phyloP scores from a whole-genome alignment of 2,329 filamentous ascomycete species.

The Hymenoscyphus occultus region DNA sequence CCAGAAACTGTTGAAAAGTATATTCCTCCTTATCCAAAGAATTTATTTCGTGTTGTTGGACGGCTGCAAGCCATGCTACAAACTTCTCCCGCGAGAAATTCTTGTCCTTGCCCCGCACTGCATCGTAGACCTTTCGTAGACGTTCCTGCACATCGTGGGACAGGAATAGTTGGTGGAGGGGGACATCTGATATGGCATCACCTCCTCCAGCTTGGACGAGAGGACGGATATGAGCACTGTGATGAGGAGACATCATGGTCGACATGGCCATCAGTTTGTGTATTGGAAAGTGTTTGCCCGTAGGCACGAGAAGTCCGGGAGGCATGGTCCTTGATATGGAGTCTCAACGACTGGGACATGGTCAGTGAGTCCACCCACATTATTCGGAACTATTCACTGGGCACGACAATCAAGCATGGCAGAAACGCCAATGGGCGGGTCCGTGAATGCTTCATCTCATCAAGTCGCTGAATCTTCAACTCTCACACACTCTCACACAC shows the following conservation, averaged over 20 bases:
- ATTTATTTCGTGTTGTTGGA: conserved; percentile 41
- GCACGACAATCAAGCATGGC: conserved; percentile 4
- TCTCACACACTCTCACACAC: neutral
- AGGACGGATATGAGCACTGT: conserved; percentile 25
- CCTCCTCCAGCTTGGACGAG: conserved; percentile 30
- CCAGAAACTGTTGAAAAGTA: conserved; percentile 36
- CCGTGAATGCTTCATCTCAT: neutral
- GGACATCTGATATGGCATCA: conserved; percentile 25
- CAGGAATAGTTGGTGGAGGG: conserved; percentile 39
- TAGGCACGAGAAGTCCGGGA: conserved; percentile 24
- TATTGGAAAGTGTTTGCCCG: conserved; percentile 34
- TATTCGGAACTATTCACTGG: neutral
- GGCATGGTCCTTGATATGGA: conserved; percentile 20
- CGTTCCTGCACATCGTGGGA: conserved; percentile 49
- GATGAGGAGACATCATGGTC: conserved; percentile 32
- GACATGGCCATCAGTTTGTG: conserved; percentile 38
- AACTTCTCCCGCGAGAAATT: conserved; percentile 43
- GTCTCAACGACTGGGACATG: conserved; percentile 18
- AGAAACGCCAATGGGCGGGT: neutral
- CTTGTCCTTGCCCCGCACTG: conserved; percentile 39
- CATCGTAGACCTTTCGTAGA: conserved; percentile 47
- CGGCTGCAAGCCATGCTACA: conserved; percentile 46
- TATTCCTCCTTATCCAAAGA: conserved; percentile 31
- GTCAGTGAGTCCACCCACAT: conserved; percentile 11
- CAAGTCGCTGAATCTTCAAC: neutral